Base-by-base conservation (phyloP, 441 rosid genomes). In the Erodium trifolium region DNA sequence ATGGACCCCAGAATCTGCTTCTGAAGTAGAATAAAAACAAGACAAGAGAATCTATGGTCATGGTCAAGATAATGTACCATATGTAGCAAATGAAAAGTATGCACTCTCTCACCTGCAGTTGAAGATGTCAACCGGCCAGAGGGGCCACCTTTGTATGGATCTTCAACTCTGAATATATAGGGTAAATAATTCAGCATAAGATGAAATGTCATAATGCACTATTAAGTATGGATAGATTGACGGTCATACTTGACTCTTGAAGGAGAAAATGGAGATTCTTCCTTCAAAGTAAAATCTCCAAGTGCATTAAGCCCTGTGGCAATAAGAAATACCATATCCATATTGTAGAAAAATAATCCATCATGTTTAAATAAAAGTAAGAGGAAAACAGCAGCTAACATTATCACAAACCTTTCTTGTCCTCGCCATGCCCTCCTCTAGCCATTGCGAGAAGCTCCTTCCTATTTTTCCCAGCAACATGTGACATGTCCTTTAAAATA, bases 361-460 rank as follows among this genome's bases (percentile, higher is more conserved):
- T 31, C 65, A 35, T 1, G 12, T 14, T 6, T 8, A 14, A 71
- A 70, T 69, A 17, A 66, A 72, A 35, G 51, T 0, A 6, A 55
- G 10, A 55, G 53, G 14, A 47, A 12, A 3, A 16, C 14, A 14
- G 7, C n/a, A 3, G 19, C 12, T 53, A 16, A 53, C 19, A 53
- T 53, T 53, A 37, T 74, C 68, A 65, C 80, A 68, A 75, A 90
- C 97, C 96, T 80, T 79, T 81, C 81, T 82, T 86, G 71, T 80
- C 83, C 65, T 74, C 84, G 0, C 76, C 67, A 66, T 75, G 72
- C 63, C 71, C 85, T 77, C 71, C 85, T 77, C 84, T 85, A 53
- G 90, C 86, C 96, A 91, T 90, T 27, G 97, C 92, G 76, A 94
- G 80, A 72, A 92, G 97, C 81, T 94, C 98, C 57, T 87, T 91